A percentile compares a stretch with the other conserved stretches of the same genome.
Conservation (phyloP, 441 rosid genomes). For the Syzygium syzygioides region DNA sequence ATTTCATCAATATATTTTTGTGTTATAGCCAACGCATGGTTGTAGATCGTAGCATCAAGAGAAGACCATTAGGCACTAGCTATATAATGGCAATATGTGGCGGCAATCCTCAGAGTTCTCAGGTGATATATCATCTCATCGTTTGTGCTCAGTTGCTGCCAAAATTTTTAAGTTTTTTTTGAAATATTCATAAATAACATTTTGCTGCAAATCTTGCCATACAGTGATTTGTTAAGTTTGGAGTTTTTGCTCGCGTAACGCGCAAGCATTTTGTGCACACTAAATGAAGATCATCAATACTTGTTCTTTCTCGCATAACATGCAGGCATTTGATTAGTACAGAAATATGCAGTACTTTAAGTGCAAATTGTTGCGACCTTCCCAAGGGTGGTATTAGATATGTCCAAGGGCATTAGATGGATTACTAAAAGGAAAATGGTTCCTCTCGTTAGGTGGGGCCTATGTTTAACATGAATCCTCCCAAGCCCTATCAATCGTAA, state of each 20-base stretch:
- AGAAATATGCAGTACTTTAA: neutral
- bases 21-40: neutral
- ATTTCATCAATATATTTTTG: too few relatives aligned
- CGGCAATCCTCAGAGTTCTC: rapidly evolving
- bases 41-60: neutral
- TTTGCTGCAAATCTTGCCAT: neutral
- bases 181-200: too few relatives aligned
- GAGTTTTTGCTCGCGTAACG: neutral
- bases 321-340: neutral
- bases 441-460: neutral
- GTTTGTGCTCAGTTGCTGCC: neutral
- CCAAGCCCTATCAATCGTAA: rapidly evolving
- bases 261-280: too few relatives aligned
- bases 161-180: neutral
- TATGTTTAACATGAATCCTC: rapidly evolving
- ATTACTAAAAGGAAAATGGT: rapidly evolving
- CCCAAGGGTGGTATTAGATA: neutral
- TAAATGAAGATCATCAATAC: too few relatives aligned
- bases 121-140: neutral
- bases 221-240: neutral
- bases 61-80: too few relatives aligned
- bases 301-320: too few relatives aligned
- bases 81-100: rapidly evolving
- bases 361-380: rapidly evolving
- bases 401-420: neutral